These are phyloP conservation scores for Penicillium roqueforti DNA, from an alignment of 495 filamentous ascomycete genomes.

Conservation along the genomic window DNA sequence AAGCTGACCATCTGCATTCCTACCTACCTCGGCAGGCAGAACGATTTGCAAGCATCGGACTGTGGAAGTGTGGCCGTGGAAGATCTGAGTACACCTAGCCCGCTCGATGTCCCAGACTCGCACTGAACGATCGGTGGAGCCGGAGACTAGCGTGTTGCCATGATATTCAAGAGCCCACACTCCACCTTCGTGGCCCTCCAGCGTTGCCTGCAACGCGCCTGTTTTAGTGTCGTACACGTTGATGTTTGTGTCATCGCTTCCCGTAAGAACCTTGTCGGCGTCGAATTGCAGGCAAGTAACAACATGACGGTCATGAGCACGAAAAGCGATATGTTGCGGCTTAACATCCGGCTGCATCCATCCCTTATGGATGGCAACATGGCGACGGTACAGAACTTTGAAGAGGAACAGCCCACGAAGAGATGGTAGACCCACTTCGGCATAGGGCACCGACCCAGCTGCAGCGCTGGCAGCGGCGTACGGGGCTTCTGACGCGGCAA, in stretches of 20 bases:
- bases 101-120: constrained; percentile 96
- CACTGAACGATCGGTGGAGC: constrained; percentile 93
- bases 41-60: constrained; percentile 95
- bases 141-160: constrained; percentile 90
- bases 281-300: constrained; percentile 98
- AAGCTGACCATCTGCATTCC: constrained; percentile 63
- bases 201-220: constrained; percentile 71
- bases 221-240: constrained; percentile 98
- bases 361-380: constrained; percentile 79
- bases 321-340: constrained; percentile 93
- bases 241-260: constrained; percentile 96
- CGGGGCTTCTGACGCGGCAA: constrained; percentile 64
- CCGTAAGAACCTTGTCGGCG: constrained; percentile 94
- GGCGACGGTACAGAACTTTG: constrained; percentile 93
- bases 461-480: constrained; percentile 82
- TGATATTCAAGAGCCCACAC: constrained; percentile 98
- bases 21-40: constrained; percentile 75
- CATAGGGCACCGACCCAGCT: constrained; percentile 72
- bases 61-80: constrained; percentile 96
- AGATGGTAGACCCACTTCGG: constrained; percentile 70
- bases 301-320: constrained; percentile 91
- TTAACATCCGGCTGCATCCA: constrained; percentile 86
- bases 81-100: constrained; percentile 87
- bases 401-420: constrained; percentile 83
- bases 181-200: constrained; percentile 93